Percentiles rank a stretch among this genome's conserved stretches.
Conservation (phyloP, 2,329 filamentous ascomycete species). For the Akanthomyces dipterigenus region DNA sequence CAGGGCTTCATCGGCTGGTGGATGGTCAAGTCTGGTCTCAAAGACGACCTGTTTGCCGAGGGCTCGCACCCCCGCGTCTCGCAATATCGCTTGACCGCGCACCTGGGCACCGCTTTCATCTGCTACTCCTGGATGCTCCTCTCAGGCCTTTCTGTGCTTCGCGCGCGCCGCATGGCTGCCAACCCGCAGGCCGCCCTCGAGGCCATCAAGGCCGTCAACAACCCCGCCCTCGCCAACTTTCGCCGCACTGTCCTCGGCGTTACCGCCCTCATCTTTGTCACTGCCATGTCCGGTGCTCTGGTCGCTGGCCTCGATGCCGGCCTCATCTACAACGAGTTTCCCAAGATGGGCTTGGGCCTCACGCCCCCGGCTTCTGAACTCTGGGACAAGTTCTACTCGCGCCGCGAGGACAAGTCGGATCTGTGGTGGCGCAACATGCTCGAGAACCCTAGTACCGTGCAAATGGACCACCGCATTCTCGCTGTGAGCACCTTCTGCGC, state of each 20-base stretch:
- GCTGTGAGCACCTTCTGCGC: constrained; percentile 83
- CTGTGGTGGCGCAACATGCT: constrained; percentile 97
- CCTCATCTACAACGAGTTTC: constrained; percentile 98
- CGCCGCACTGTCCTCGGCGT: constrained; percentile 66
- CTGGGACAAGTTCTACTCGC: constrained; percentile 78
- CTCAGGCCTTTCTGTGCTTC: constrained; percentile 78
- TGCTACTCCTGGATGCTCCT: constrained; percentile 94
- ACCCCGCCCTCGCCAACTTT: constrained; percentile 65
- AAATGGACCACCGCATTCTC: constrained; percentile 89
- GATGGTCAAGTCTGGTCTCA: constrained; percentile 97
- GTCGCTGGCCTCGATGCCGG: constrained; percentile 94
- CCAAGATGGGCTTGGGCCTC: constrained; percentile 82
- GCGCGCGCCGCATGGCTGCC: constrained; percentile 64
- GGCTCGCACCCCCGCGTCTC: constrained; percentile 87
- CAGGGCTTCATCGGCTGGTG: constrained; percentile 97
- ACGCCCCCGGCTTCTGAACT: constrained; percentile 78
- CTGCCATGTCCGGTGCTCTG: constrained; percentile 86
- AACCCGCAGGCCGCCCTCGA: constrained; percentile 57
- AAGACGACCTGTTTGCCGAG: constrained; percentile 89
- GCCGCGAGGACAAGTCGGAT: constrained; percentile 69
- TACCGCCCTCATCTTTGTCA: constrained; percentile 72
- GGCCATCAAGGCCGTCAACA: constrained; percentile 54
- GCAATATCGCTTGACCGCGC: constrained; percentile 86
- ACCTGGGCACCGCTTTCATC: constrained; percentile 82
- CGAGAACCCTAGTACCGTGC: constrained; percentile 92